These are phyloP conservation scores for Fraxinus latifolia DNA, from an alignment of 305 asterid species.

Conservation along the genomic window DNA sequence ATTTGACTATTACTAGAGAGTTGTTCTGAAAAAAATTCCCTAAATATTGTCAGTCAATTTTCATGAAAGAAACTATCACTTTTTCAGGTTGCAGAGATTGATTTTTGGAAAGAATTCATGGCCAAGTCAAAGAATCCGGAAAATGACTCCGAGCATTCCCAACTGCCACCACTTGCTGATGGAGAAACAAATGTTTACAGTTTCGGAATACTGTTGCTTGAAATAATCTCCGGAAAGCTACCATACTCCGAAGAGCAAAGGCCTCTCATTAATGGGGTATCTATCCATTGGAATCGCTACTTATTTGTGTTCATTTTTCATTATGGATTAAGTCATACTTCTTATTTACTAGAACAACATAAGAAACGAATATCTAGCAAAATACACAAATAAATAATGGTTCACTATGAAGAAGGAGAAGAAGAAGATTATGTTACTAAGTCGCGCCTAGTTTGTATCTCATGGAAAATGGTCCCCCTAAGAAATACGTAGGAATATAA, in stretches of 20 bases:
- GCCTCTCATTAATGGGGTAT: constrained; percentile 64
- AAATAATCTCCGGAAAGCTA: constrained; percentile 63
- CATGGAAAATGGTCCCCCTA: neutral
- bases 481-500: neutral
- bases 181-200: constrained; percentile 57
- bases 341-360: neutral
- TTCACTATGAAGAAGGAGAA: neutral
- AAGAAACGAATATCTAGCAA: neutral
- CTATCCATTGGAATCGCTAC: neutral
- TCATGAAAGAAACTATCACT: neutral
- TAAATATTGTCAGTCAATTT: neutral
- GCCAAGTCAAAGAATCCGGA: constrained; percentile 42
- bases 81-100: constrained; percentile 58
- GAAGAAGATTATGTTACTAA: neutral
- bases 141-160: constrained; percentile 45
- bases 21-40: neutral
- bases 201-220: constrained; percentile 68
- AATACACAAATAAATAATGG: neutral
- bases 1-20: neutral
- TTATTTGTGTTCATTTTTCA: neutral
- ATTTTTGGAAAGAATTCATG: constrained; percentile 68
- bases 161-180: constrained; percentile 51
- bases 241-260: constrained; percentile 56
- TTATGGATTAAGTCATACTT: neutral
- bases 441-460: neutral